phyloP scores from a whole-genome alignment of 2,329 filamentous ascomycete genomes.

The Cryoendolithus antarcticus region DNA sequence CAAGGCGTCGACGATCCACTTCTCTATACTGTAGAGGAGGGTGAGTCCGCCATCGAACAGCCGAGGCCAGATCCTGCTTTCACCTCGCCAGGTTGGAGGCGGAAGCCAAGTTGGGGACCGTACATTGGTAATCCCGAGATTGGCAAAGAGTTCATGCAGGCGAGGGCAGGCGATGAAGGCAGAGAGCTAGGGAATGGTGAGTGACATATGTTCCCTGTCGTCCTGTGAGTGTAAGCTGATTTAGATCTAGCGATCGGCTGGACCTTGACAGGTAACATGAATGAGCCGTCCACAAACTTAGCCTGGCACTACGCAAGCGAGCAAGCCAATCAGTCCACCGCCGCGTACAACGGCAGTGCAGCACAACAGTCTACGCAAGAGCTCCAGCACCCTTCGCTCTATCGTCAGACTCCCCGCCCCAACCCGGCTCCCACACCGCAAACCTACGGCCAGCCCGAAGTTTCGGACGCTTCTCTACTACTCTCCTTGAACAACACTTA shows the following conservation, averaged over 20 bases:
- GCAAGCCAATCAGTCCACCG: conserved; percentile 10
- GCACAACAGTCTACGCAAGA: conserved; percentile 8
- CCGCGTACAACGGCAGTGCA: conserved; percentile 5
- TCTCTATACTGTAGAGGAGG: conserved; percentile 58
- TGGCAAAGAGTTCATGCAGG: conserved; percentile 5
- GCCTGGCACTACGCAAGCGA: conserved; percentile 64
- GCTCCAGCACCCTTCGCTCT: not conserved
- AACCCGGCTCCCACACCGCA: not conserved
- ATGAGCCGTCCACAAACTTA: conserved; percentile 72
- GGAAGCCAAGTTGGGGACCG: conserved; percentile 31
- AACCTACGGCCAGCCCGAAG: conserved; percentile 5
- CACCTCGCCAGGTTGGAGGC: conserved; percentile 39
- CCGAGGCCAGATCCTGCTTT: conserved; percentile 37
- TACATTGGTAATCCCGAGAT: conserved; percentile 3
- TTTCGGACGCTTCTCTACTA: conserved; percentile 17
- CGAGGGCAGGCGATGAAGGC: conserved; percentile 1
- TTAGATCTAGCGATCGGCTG: conserved; percentile 53
- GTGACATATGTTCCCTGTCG: not conserved
- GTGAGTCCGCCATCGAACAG: conserved; percentile 54
- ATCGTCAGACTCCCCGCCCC: conserved; percentile 2
- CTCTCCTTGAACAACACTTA: conserved; percentile 39
- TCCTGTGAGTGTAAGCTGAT: no score
- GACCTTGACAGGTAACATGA: conserved; percentile 78
- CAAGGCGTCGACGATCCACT: conserved; percentile 72
- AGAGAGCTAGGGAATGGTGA: conserved; percentile 4